Base-by-base conservation (phyloP, 1,139 yeast genomes). In the Yamadazyma atmosphaerica region DNA sequence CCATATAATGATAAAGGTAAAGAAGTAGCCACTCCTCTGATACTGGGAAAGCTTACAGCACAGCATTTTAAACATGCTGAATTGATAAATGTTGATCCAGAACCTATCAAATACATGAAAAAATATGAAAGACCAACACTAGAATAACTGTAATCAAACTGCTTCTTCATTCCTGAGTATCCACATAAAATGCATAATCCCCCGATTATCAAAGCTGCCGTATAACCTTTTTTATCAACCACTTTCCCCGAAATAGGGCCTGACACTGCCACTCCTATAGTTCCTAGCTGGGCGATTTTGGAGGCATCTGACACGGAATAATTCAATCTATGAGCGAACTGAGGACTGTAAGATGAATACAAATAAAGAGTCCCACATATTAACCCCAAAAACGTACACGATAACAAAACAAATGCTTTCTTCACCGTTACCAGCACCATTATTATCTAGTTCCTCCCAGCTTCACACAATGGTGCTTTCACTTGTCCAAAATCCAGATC, bases 281-380 rank as follows among this genome's bases (percentile, higher is more conserved):
- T 77, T 3, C 86, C 87, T 22, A 73, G 60, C 49, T 79, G 65
- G 3, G 85, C 86, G 4, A 81, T 74, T 18, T 69, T 58, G 23
- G 82, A 75, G 10, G 81, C 65, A 40, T 77, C 74, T 0, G 83
- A 71, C 10, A 81, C 86, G 4, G 72, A 55, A 44, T 81, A 71
- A 14, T 62, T 60, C 34, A 81, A 66, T 36, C 65, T 67, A 18
- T 63, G 61, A 2, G 86, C 83, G 45, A 80, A 63, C 51, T 81
- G 86, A 3, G 87, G 86, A 33, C 83, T 79, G 51, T 78, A 81
- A 5, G 83, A 78, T 3, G 81, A 74, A 52, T 75, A 79, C 23
- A 79, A 56, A 52, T 79, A 79, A 55, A 80, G 64, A 4, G 86
- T 80, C 4, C 86, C 86, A 53, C 84, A 63, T 29, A 76, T 77